Percentiles rank a stretch among this genome's conserved stretches.
Conservation (phyloP, 306 rosid genomes). For the Fagus crenata region DNA sequence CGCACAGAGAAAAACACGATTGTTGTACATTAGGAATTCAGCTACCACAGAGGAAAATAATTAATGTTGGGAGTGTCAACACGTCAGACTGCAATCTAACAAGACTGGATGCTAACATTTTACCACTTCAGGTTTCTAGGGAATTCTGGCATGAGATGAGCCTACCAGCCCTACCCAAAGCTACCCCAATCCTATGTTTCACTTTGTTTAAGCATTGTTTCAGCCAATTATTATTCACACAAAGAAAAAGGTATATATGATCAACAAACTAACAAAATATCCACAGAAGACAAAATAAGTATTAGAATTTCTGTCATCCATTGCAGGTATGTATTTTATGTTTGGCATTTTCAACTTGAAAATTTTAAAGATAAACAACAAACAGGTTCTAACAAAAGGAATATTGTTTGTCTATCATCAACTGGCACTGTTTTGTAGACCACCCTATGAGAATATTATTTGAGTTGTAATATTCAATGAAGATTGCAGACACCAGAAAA, state of each 20-base stretch:
- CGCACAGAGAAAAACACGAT: neutral
- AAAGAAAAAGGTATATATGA: neutral
- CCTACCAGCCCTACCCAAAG: neutral
- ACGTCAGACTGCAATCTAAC: neutral
- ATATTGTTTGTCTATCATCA: neutral
- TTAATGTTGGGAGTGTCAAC: neutral
- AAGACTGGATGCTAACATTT: neutral
- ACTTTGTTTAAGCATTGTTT: neutral
- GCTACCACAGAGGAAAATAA: neutral
- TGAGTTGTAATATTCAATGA: neutral
- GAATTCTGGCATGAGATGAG: neutral
- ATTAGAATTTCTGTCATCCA: neutral
- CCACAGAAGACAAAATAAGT: neutral
- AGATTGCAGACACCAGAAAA: slow-evolving; percentile 6
- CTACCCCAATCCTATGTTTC: neutral
- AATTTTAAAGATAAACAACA: neutral
- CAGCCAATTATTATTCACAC: neutral
- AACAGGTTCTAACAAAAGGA: neutral
- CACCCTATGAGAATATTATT: neutral
- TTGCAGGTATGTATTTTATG: neutral
- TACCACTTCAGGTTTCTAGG: neutral
- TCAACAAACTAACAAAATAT: neutral
- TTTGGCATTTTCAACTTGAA: neutral
- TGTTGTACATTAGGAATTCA: neutral
- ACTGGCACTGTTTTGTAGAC: neutral